Conservation (phyloP, 768 basidiomycete genomes). For the Trametopsis cervina region DNA sequence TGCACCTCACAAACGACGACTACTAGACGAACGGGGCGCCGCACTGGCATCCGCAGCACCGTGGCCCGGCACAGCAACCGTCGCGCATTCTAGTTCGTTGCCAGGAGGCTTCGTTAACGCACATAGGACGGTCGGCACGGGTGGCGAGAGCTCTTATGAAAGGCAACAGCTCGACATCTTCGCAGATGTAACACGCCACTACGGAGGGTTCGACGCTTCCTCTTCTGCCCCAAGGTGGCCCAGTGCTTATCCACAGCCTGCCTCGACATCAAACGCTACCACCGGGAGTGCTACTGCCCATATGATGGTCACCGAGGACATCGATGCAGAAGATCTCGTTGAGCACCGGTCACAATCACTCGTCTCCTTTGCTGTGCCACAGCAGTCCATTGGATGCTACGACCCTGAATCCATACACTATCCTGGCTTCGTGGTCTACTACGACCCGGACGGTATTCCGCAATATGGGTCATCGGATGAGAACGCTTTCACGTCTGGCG, state of each 20-base stretch:
- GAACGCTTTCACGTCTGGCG: neutral
- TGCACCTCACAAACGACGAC: conserved; percentile 43
- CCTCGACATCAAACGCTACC: no score
- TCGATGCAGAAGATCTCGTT: neutral
- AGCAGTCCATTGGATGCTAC: conserved; percentile 30
- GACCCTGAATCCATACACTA: conserved; percentile 57
- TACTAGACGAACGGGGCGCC: conserved; percentile 33
- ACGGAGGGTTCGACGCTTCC: no score
- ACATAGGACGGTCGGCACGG: neutral
- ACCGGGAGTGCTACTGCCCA: no score
- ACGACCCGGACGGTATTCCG: conserved; percentile 28
- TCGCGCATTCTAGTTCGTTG: neutral
- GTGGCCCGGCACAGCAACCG: neutral
- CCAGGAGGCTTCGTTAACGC: neutral
- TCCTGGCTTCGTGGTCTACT: conserved; percentile 57
- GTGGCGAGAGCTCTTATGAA: no score
- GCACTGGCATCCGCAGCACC: neutral
- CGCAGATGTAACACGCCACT: no score
- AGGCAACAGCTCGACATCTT: no score
- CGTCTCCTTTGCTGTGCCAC: neutral
- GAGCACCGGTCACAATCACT: neutral
- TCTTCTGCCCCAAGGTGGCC: no score
- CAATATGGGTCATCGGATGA: neutral
- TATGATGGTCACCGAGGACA: neutral
- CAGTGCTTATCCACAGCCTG: no score